Evolutionary conservation across 2,329 filamentous ascomycete species (phyloP).

Genomic region (Stagonosporopsis rhizophila): DNA sequence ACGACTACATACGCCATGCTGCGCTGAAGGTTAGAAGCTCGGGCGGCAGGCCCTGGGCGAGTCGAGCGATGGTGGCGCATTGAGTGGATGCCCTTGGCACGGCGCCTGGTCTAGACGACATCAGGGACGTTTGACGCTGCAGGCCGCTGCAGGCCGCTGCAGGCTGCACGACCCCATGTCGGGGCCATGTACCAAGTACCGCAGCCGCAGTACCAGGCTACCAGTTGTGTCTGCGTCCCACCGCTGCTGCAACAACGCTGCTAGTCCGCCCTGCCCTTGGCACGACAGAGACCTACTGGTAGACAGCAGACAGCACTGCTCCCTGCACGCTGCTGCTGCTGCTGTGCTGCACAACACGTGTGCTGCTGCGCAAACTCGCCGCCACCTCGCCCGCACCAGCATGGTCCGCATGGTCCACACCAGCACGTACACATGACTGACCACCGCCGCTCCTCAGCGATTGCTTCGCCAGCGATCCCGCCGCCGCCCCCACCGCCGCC

Average conservation of each 20-base stretch:
- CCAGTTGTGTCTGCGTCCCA: too few relatives aligned
- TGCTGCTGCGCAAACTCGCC: background rate
- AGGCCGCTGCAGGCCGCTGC: slow-evolving; percentile 1
- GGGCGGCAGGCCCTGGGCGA: slow-evolving; percentile 10
- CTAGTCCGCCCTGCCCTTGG: too few relatives aligned
- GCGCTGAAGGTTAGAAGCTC: slow-evolving; percentile 8
- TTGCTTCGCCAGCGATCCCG: slow-evolving; percentile 33
- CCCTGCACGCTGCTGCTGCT: background rate
- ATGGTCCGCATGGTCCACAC: slow-evolving; percentile 5
- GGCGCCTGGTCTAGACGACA: background rate
- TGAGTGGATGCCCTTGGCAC: slow-evolving; percentile 13
- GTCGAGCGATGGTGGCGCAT: slow-evolving; percentile 16
- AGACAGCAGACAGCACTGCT: background rate
- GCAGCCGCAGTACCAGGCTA: too few relatives aligned
- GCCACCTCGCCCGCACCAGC: background rate
- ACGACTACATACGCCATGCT: slow-evolving; percentile 12
- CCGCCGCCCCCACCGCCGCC: slow-evolving; percentile 48
- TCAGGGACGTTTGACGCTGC: slow-evolving; percentile 18
- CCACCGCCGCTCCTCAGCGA: slow-evolving; percentile 22
- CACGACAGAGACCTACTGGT: too few relatives aligned
- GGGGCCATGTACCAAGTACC: too few relatives aligned
- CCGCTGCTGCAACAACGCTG: too few relatives aligned
- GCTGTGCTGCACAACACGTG: too few relatives aligned
- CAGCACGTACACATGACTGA: slow-evolving; percentile 29
- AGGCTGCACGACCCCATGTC: too few relatives aligned